phyloP scores from a whole-genome alignment of 805 yeast species.

The Hanseniaspora opuntiae region DNA sequence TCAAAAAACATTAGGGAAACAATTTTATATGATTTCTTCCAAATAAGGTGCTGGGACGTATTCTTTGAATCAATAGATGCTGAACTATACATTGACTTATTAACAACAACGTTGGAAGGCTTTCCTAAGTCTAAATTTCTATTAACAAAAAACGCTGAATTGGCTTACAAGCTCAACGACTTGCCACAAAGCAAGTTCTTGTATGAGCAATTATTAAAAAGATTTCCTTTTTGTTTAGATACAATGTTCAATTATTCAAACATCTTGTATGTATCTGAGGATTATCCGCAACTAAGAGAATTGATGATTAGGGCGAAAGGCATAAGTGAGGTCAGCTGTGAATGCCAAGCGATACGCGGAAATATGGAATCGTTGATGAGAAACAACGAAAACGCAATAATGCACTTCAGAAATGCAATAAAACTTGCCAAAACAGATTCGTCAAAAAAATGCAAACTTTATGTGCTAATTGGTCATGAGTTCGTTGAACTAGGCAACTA shows the following conservation, averaged over 20 bases:
- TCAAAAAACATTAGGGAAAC: constrained; percentile 21
- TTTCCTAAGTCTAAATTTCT: constrained; percentile 68
- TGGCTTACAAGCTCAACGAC: constrained; percentile 73
- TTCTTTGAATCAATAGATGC: constrained; percentile 51
- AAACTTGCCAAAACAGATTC: constrained; percentile 65
- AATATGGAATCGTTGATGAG: constrained; percentile 83
- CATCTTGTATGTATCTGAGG: constrained; percentile 85
- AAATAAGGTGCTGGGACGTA: constrained; percentile 58
- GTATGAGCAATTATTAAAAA: constrained; percentile 58
- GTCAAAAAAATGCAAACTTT: constrained; percentile 40
- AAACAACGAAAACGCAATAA: constrained; percentile 88
- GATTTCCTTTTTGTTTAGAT: constrained; percentile 78
- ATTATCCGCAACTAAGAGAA: constrained; percentile 66
- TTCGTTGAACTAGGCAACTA: constrained; percentile 91
- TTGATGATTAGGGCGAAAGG: constrained; percentile 74
- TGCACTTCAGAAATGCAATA: constrained; percentile 82
- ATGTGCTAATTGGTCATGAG: constrained; percentile 99
- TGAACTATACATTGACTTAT: constrained; percentile 33
- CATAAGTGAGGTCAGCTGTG: constrained; percentile 79
- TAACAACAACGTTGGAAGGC: constrained; percentile 35
- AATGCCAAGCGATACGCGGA: constrained; percentile 87
- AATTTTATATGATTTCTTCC: constrained; percentile 44
- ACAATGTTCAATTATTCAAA: constrained; percentile 91
- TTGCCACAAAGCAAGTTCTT: constrained; percentile 64
- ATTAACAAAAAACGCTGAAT: constrained; percentile 67